These are phyloP conservation scores for Lactarius indigo DNA, from an alignment of 768 basidiomycete genomes.

Conservation along the genomic window DNA sequence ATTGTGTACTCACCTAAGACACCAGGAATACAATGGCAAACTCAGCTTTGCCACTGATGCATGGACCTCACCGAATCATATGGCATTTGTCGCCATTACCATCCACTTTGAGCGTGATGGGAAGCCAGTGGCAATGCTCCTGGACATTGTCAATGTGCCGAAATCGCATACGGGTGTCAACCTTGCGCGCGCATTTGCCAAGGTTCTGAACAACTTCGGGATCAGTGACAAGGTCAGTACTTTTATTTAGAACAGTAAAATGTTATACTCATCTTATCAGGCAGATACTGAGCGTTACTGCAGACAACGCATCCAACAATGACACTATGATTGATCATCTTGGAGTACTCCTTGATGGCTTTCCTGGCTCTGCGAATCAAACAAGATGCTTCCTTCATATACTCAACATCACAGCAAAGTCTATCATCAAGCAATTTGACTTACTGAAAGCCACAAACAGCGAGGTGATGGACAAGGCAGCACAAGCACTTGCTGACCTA, in stretches of 20 bases:
- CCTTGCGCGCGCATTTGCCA: too few species aligned
- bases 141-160: neutral
- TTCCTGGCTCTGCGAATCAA: slow-evolving; percentile 29
- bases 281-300: slow-evolving; percentile 36
- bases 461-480: neutral
- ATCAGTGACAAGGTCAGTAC: slow-evolving; percentile 32
- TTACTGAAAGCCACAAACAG: slow-evolving; percentile 22
- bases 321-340: slow-evolving; percentile 35
- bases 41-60: slow-evolving; percentile 7
- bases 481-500: neutral
- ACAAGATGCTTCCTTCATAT: slow-evolving; percentile 40
- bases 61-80: too few species aligned
- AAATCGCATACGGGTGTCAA: slow-evolving; percentile 33
- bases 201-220: too few species aligned
- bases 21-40: neutral
- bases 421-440: slow-evolving; percentile 35
- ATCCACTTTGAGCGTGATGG: neutral
- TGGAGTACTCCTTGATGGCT: slow-evolving; percentile 22
- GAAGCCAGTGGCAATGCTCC: neutral
- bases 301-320: slow-evolving; percentile 38
- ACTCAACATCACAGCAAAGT: slow-evolving; percentile 37
- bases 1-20: neutral
- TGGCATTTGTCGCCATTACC: neutral
- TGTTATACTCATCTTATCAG: too few species aligned
- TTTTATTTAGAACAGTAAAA: too few species aligned